These are phyloP conservation scores for Spirogloea muscicola DNA, from an alignment of 139 green algal genomes.

Conservation along the genomic window DNA sequence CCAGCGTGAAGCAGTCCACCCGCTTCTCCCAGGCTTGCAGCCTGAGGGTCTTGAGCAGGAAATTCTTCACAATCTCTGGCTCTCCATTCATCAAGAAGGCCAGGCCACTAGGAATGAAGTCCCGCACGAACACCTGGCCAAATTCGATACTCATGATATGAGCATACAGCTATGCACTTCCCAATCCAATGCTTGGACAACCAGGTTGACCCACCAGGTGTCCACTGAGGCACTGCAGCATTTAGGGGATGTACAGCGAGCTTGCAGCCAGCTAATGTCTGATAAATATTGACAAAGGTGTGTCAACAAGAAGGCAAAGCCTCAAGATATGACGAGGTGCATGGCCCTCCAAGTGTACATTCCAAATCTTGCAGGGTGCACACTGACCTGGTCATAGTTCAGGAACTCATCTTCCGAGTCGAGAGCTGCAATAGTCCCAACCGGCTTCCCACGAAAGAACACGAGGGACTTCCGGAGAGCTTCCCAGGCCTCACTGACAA, in stretches of 20 bases:
- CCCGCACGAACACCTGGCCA: conserved; percentile 39
- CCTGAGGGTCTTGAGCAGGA: conserved; percentile 23
- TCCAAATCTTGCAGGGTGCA: too few relatives aligned
- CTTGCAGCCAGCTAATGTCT: too few relatives aligned
- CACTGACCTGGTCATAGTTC: conserved; percentile 38
- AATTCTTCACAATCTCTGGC: conserved; percentile 35
- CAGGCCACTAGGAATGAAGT: conserved; percentile 32
- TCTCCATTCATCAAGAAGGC: conserved; percentile 41
- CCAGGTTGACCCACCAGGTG: too few relatives aligned
- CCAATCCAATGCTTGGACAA: too few relatives aligned
- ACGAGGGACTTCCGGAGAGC: conserved; percentile 5
- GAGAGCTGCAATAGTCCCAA: conserved; percentile 32
- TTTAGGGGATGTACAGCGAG: too few relatives aligned
- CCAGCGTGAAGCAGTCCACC: conserved; percentile 46
- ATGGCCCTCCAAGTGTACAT: too few relatives aligned
- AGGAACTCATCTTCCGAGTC: conserved; percentile 21
- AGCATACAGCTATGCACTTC: too few relatives aligned
- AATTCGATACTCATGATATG: too few relatives aligned
- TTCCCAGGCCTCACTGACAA: conserved; percentile 29
- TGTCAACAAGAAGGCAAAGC: too few relatives aligned
- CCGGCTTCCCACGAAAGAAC: conserved; percentile 7
- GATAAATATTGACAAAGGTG: too few relatives aligned
- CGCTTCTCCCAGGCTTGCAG: conserved; percentile 43
- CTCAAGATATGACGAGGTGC: too few relatives aligned
- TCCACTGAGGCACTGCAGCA: too few relatives aligned